These are phyloP conservation scores for Eucalyptus sp. DNA, from an alignment of 345 rosid genomes.

Conservation along the genomic window DNA sequence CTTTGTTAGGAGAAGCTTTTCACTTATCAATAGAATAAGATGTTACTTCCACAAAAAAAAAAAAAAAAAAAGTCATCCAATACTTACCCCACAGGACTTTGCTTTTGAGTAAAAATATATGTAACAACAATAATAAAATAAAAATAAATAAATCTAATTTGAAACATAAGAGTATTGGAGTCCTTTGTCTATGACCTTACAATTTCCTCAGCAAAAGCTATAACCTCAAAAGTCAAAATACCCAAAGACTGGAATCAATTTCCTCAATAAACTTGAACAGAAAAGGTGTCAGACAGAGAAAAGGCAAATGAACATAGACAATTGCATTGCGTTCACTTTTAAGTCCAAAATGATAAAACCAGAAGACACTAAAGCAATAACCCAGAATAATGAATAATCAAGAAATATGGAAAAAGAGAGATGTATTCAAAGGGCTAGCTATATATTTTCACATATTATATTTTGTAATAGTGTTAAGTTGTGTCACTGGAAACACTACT, in stretches of 20 bases:
- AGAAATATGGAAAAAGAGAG: not conserved
- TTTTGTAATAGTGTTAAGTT: not conserved
- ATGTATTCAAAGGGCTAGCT: not conserved
- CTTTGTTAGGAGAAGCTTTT: not conserved
- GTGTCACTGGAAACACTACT: not conserved
- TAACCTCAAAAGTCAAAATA: not conserved
- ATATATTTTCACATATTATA: not conserved
- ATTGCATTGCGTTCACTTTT: not conserved
- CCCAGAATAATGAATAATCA: not conserved
- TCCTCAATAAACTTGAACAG: not conserved
- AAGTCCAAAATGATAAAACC: not conserved
- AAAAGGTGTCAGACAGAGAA: not conserved
- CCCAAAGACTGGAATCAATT: not conserved
- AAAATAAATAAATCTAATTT: not conserved
- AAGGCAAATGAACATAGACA: not conserved
- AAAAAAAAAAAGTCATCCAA: not conserved
- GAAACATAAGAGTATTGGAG: not conserved
- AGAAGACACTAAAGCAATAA: not conserved
- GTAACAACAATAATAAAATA: not conserved
- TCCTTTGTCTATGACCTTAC: not conserved
- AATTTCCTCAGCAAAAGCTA: not conserved
- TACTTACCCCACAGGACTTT: not conserved
- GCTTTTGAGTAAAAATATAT: not conserved
- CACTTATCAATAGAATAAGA: not conserved
- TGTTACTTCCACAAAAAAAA: not conserved